Percentiles rank a stretch among this genome's conserved stretches.
Evolutionary conservation across 495 filamentous ascomycete genomes (phyloP).

Genomic region (Tuber calosporum): DNA sequence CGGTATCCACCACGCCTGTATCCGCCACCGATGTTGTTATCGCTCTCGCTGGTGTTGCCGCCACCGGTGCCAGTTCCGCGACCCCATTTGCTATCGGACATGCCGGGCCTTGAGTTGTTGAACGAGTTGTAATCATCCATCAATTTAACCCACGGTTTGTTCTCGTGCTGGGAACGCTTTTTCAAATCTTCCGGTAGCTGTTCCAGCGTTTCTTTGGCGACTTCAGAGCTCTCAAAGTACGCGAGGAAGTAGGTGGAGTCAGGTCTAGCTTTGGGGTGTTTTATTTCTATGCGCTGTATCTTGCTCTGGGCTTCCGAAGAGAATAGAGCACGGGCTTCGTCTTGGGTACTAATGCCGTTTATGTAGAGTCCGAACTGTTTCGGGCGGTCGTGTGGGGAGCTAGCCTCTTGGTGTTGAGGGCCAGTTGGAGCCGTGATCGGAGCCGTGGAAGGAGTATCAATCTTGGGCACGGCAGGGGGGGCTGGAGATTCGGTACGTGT

Average conservation of each 20-base stretch:
- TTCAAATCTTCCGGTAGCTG: constrained; percentile 67
- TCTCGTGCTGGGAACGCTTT: constrained; percentile 56
- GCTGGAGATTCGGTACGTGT: constrained; percentile 45
- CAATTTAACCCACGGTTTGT: constrained; percentile 71
- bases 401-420: constrained; percentile 8
- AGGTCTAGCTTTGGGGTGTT: constrained; percentile 32
- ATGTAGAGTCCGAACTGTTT: constrained; percentile 71
- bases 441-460: constrained; percentile 42
- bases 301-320: constrained; percentile 71
- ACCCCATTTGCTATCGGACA: constrained; percentile 63
- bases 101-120: constrained; percentile 52
- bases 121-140: constrained; percentile 52
- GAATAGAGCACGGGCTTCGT: constrained; percentile 72
- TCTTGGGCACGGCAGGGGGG: constrained; percentile 45
- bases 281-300: constrained; percentile 62
- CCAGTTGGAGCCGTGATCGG: constrained; percentile 38
- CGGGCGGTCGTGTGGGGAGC: constrained; percentile 44
- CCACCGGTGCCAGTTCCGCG: constrained; percentile 46
- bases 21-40: constrained; percentile 24
- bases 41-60: constrained; percentile 66
- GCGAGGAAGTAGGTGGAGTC: constrained; percentile 60
- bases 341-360: constrained; percentile 65
- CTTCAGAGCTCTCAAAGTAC: constrained; percentile 67
- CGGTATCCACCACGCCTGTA: constrained; percentile 12
- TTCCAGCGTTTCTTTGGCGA: constrained; percentile 67